A percentile compares a stretch with the other conserved stretches of the same genome.
phyloP scores from a whole-genome alignment of 2,329 filamentous ascomycete genomes.

The Aspergillus pseudoterreus region DNA sequence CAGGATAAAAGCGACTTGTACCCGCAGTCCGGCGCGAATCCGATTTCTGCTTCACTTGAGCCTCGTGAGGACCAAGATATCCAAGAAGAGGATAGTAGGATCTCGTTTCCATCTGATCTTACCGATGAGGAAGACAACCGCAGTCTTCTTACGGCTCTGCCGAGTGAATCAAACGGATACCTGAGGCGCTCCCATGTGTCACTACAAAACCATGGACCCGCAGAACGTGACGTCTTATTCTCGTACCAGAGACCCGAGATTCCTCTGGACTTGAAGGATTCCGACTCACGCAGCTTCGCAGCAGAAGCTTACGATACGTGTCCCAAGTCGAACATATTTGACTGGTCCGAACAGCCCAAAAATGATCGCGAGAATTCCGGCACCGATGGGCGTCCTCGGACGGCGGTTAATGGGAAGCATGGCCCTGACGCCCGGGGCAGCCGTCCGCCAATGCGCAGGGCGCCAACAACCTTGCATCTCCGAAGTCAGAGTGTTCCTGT shows the following conservation, averaged over 20 bases:
- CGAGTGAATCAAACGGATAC: slow-evolving; percentile 18
- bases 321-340: slow-evolving; percentile 56
- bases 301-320: slow-evolving; percentile 34
- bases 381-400: slow-evolving; percentile 55
- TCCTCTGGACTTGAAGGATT: slow-evolving; percentile 4
- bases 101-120: slow-evolving; percentile 22
- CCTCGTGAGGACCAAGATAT: slow-evolving; percentile 7
- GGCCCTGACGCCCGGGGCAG: slow-evolving; percentile 54
- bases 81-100: slow-evolving; percentile 13
- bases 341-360: slow-evolving; percentile 60
- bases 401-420: slow-evolving; percentile 60
- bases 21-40: slow-evolving; percentile 16
- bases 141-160: slow-evolving; percentile 27
- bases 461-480: slow-evolving; percentile 57
- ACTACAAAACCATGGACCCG: neutral
- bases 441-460: slow-evolving; percentile 54
- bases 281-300: slow-evolving; percentile 11
- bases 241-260: neutral
- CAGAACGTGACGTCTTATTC: slow-evolving; percentile 3
- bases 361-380: slow-evolving; percentile 51
- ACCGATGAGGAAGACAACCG: slow-evolving; percentile 23
- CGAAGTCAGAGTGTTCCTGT: slow-evolving; percentile 65
- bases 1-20: neutral
- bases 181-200: slow-evolving; percentile 1
- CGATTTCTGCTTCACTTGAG: slow-evolving; percentile 9